Evolutionary conservation across 2,329 filamentous ascomycete genomes (phyloP).

Genomic region (Fusarium palustre): DNA sequence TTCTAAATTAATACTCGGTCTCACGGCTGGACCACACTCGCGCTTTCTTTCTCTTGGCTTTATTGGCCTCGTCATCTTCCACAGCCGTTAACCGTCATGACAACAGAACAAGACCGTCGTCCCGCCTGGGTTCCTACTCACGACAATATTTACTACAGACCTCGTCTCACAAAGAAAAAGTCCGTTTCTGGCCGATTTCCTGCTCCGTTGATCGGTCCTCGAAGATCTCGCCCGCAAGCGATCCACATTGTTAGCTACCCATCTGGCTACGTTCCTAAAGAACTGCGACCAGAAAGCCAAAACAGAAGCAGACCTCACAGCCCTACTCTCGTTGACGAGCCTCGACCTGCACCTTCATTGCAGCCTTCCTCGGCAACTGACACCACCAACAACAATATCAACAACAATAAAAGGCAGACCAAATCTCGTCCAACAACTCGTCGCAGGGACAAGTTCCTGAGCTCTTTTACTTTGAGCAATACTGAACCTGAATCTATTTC

Average conservation of each 20-base stretch:
- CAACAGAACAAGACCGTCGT: slow-evolving; percentile 40
- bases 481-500: slow-evolving; percentile 26
- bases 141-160: slow-evolving; percentile 47
- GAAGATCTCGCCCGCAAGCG: slow-evolving; percentile 55
- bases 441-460: slow-evolving; percentile 36
- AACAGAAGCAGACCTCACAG: slow-evolving; percentile 31
- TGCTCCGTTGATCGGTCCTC: slow-evolving; percentile 55
- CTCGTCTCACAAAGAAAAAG: slow-evolving; percentile 43
- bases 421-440: slow-evolving; percentile 21
- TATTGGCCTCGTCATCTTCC: slow-evolving; percentile 41
- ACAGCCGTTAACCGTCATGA: slow-evolving; percentile 45
- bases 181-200: slow-evolving; percentile 48
- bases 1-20: slow-evolving; percentile 25
- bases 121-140: slow-evolving; percentile 46
- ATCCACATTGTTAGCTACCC: slow-evolving; percentile 59
- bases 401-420: slow-evolving; percentile 44
- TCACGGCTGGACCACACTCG: slow-evolving; percentile 39
- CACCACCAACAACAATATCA: slow-evolving; percentile 26
- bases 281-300: slow-evolving; percentile 51
- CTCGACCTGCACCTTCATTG: slow-evolving; percentile 38
- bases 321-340: slow-evolving; percentile 23
- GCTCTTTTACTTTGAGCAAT: slow-evolving; percentile 18
- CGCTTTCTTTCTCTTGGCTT: slow-evolving; percentile 32
- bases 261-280: slow-evolving; percentile 58
- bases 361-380: slow-evolving; percentile 31